phyloP scores from a whole-genome alignment of 164 flowering plant genomes.

The Akebia trifoliata region DNA sequence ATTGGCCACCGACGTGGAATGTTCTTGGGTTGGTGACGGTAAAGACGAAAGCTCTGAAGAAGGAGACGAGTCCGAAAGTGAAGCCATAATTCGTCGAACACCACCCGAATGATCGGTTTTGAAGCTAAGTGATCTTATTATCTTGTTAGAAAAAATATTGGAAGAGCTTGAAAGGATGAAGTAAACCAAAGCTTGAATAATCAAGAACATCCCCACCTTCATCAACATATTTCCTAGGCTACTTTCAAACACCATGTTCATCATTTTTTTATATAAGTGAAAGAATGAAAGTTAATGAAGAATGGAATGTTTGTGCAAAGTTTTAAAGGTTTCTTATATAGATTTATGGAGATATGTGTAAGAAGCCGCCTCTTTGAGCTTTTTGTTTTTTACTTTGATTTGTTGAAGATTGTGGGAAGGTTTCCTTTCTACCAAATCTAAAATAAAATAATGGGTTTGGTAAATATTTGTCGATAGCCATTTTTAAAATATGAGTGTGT shows the following conservation, averaged over 20 bases:
- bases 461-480: no score
- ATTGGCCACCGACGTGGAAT: no score
- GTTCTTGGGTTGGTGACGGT: no score
- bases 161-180: slow-evolving; percentile 48
- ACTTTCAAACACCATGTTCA: not conserved
- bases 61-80: slow-evolving; percentile 37
- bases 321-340: no score
- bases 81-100: slow-evolving; percentile 34
- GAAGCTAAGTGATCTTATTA: slow-evolving; percentile 33
- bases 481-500: no score
- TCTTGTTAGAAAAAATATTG: slow-evolving; percentile 33
- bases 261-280: no score
- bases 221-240: slow-evolving; percentile 29
- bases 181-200: slow-evolving; percentile 52
- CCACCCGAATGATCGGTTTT: slow-evolving; percentile 31
- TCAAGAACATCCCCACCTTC: slow-evolving; percentile 38
- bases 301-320: no score
- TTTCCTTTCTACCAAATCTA: no score
- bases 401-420: no score
- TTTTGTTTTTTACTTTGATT: no score
- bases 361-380: not conserved
- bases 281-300: no score
- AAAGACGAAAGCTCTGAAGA: slow-evolving; percentile 19
- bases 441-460: no score
- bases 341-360: not conserved